Conservation (phyloP, 805 yeast genomes). For the Komagataella pastoris region DNA sequence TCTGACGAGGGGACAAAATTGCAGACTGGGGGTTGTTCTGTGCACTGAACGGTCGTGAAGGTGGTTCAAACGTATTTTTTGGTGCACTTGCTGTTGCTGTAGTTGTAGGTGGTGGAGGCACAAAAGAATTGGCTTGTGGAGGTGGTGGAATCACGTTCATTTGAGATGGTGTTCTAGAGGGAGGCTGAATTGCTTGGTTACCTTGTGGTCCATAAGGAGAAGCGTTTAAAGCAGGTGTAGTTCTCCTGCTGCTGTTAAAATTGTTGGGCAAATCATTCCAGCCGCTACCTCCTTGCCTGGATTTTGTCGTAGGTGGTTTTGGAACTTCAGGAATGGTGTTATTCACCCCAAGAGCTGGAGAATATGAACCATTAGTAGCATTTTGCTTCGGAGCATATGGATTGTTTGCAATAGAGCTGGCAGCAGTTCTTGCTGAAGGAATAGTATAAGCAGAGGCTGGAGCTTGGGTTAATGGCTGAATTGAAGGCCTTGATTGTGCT, state of each 20-base stretch:
- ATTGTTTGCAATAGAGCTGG: slow-evolving; percentile 6
- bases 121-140: slow-evolving; percentile 16
- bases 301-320: not conserved
- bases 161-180: slow-evolving; percentile 6
- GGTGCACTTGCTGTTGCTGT: slow-evolving; percentile 4
- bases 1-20: not conserved
- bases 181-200: not conserved
- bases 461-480: slow-evolving; percentile 1
- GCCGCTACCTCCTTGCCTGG: not conserved
- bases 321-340: not conserved
- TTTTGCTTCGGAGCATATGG: slow-evolving; percentile 23
- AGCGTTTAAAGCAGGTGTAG: not conserved
- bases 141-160: slow-evolving; percentile 12
- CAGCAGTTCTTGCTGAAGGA: not conserved
- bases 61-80: not conserved
- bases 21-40: not conserved
- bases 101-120: slow-evolving; percentile 21
- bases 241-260: not conserved
- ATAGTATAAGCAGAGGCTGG: not conserved
- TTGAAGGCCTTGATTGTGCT: not conserved
- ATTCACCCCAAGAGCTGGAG: not conserved
- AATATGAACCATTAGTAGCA: slow-evolving; percentile 4
- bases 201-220: not conserved
- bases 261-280: not conserved
- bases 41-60: not conserved